Percentiles rank a stretch among this genome's conserved stretches.
These are phyloP conservation scores for Fusarium sp. DNA, from an alignment of 2,329 filamentous ascomycete species.

Conservation along the genomic window DNA sequence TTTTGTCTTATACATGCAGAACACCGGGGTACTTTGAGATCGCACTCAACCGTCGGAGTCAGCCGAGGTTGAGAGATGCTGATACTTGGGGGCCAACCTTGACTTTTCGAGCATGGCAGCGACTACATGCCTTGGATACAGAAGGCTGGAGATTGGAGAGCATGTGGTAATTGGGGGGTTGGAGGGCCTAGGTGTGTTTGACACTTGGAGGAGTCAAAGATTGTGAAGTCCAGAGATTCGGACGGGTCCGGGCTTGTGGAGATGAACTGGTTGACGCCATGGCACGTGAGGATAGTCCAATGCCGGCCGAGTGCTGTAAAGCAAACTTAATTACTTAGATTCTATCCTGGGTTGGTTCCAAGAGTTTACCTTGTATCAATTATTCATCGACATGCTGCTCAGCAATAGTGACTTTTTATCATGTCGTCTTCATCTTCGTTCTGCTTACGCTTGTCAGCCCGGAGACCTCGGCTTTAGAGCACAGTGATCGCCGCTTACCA, in stretches of 20 bases:
- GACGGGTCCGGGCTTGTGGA: not conserved
- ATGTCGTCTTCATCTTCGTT: not conserved
- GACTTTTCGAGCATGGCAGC: slow-evolving; percentile 1
- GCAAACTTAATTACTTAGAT: not conserved
- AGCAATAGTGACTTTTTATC: not conserved
- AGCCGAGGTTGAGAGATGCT: not conserved
- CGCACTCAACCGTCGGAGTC: slow-evolving; percentile 13
- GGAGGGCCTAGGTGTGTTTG: not conserved
- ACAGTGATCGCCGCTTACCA: not conserved
- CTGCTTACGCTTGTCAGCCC: not conserved
- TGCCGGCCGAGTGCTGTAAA: not conserved
- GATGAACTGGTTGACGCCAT: not conserved
- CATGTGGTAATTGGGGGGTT: not conserved
- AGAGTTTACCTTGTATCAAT: not conserved
- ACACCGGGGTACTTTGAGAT: slow-evolving; percentile 21
- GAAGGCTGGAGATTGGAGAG: not conserved
- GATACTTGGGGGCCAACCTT: not conserved
- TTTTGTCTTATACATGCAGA: slow-evolving; percentile 23
- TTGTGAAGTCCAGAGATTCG: not conserved
- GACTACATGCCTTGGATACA: not conserved
- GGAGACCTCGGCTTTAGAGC: not conserved
- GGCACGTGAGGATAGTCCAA: not conserved
- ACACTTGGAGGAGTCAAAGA: not conserved
- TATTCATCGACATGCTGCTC: not conserved
- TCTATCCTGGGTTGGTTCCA: not conserved